Base-by-base conservation (phyloP, 1,139 yeast genomes). In the Saccharomycopsis hybrid region DNA sequence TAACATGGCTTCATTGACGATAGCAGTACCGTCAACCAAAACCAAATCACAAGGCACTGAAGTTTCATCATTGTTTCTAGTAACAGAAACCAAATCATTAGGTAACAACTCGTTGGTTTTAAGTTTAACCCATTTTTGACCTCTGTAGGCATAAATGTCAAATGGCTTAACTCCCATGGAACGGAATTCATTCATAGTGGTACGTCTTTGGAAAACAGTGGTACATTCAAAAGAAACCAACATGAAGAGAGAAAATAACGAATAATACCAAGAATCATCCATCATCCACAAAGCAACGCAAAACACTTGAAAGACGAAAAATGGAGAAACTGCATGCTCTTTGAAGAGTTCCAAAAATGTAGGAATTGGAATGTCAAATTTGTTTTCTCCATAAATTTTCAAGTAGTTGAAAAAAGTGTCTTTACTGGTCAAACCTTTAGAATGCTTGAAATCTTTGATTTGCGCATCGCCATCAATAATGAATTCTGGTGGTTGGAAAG, bases 241-340 rank as follows among this genome's bases (percentile, higher is more conserved):
- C 95, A 92, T 90, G 66, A 94, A 83, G 57, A 92, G 73, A 32
- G 96, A 86, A 68, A 94, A 89, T 55, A 94, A 70, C 4, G 97
- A 89, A 63, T 85, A 86, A 68, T 90, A 90, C 97, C 97, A 92
- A 71, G 87, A 85, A 59, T 90, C 97, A 68, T 94, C 98, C 80
- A 92, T 78, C 62, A 88, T 78, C 97, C 97, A 94, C 56, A 94
- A 74, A 13, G 94, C 95, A 51, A 92, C 95, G 63, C 97, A 90
- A 65, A 92, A 92, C 54, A 92, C 77, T 70, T 92, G 99, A 71
- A 92, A 92, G 32, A 92, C 96, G 61, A 92, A 92, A 66, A 94
- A 87, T 8, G 99, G 99, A 9, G 98, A 97, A 44, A 94, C 95
- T 4, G 97, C 98, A 65, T 92, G 98, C 67, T 92, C 98, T 65